Conservation (phyloP, 805 yeast genomes). For the Starmerella sp. region DNA sequence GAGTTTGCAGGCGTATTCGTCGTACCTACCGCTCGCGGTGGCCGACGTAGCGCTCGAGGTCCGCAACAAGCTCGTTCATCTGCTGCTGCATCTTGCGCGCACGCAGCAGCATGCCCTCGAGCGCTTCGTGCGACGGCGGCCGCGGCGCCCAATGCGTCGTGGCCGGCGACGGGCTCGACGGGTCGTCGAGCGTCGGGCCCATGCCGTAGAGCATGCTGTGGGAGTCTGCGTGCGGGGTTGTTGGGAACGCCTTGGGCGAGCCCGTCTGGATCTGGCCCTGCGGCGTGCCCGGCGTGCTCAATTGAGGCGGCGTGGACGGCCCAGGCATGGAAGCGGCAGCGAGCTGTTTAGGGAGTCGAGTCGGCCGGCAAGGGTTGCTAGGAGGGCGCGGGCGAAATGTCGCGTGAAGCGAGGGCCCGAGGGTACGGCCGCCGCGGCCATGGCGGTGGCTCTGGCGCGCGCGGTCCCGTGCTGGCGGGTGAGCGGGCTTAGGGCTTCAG, state of each 20-base stretch:
- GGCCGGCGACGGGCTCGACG: conserved; percentile 16
- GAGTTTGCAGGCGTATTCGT: no score
- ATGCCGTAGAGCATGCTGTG: conserved; percentile 13
- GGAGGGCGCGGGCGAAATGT: neutral
- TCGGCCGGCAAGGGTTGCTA: neutral
- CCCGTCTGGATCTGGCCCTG: conserved; percentile 4
- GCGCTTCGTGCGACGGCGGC: conserved; percentile 6
- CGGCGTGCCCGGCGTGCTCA: conserved; percentile 14
- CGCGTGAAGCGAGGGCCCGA: neutral
- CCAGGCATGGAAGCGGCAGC: neutral
- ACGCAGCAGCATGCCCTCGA: conserved; percentile 4
- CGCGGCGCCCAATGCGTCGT: conserved; percentile 2
- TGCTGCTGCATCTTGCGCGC: conserved; percentile 13
- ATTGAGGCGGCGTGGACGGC: conserved; percentile 3
- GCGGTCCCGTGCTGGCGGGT: neutral
- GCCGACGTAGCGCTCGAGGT: conserved; percentile 4
- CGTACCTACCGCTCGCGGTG: neutral
- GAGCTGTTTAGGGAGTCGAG: neutral
- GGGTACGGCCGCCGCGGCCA: neutral
- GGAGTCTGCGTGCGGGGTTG: conserved; percentile 11
- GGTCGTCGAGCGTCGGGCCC: conserved; percentile 21
- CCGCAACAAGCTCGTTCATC: conserved; percentile 10
- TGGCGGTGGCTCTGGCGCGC: neutral
- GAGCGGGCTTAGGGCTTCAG: conserved; percentile 1
- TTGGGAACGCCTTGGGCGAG: conserved; percentile 6